A percentile compares a stretch with the other conserved stretches of the same genome.
Conservation (phyloP, 2,329 filamentous ascomycete species). For the Rhynchosporium secalis region DNA sequence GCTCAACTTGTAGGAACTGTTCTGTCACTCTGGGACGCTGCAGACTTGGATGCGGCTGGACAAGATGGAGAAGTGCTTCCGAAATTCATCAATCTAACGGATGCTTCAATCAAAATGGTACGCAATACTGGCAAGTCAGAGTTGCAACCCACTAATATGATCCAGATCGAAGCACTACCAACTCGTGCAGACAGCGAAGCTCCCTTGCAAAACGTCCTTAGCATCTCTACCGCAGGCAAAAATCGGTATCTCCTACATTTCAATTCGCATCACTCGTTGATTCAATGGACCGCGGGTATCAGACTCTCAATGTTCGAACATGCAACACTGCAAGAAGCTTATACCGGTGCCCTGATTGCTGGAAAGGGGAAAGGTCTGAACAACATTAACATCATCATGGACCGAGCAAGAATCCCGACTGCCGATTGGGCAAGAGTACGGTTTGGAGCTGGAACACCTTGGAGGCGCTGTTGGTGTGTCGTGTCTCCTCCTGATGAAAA, state of each 20-base stretch:
- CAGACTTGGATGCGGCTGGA: slow-evolving; percentile 83
- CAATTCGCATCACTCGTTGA: slow-evolving; percentile 87
- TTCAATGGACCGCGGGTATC: slow-evolving; percentile 95
- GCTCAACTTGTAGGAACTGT: slow-evolving; percentile 95
- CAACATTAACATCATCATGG: slow-evolving; percentile 87
- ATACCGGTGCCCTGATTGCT: slow-evolving; percentile 92
- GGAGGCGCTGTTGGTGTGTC: slow-evolving; percentile 96
- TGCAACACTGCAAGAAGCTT: slow-evolving; percentile 89
- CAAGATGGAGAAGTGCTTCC: slow-evolving; percentile 83
- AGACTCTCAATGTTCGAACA: slow-evolving; percentile 94
- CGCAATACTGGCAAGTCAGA: slow-evolving; percentile 29
- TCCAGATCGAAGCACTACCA: slow-evolving; percentile 81
- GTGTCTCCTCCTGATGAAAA: slow-evolving; percentile 93
- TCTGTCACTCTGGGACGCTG: slow-evolving; percentile 91
- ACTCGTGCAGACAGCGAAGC: slow-evolving; percentile 76
- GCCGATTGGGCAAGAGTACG: slow-evolving; percentile 95
- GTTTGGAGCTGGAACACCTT: slow-evolving; percentile 93
- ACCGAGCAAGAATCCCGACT: slow-evolving; percentile 71
- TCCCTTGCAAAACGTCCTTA: slow-evolving; percentile 89
- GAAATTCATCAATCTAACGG: slow-evolving; percentile 94
- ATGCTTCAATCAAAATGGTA: slow-evolving; percentile 98
- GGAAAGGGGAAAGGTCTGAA: slow-evolving; percentile 89
- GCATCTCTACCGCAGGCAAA: slow-evolving; percentile 90
- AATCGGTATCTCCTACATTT: slow-evolving; percentile 97
- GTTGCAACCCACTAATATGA: slow-evolving; percentile 29